Percentiles rank a stretch among this genome's conserved stretches.
These are phyloP conservation scores for Cyclocybe cylindracea DNA, from an alignment of 768 basidiomycete species.

Conservation along the genomic window DNA sequence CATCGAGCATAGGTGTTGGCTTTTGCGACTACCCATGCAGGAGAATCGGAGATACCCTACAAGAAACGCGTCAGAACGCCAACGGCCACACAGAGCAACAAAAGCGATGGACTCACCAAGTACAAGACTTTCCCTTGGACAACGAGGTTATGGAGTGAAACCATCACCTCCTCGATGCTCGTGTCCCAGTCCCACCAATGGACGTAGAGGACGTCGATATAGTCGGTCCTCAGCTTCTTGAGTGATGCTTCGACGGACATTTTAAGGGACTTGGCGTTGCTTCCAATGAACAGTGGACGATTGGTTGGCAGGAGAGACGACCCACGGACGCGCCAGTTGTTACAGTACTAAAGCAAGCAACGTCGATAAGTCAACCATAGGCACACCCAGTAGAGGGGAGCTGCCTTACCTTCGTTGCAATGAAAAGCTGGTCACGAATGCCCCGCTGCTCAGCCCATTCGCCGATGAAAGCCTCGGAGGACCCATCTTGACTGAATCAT, in stretches of 20 bases:
- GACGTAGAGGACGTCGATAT: slow-evolving; percentile 48
- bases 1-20: slow-evolving; percentile 52
- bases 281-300: slow-evolving; percentile 1
- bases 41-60: slow-evolving; percentile 42
- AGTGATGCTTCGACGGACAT: slow-evolving; percentile 42
- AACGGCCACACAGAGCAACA: neutral
- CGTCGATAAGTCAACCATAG: neutral
- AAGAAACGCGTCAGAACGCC: no score
- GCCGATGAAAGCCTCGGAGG: slow-evolving; percentile 39
- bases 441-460: slow-evolving; percentile 41
- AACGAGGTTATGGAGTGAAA: slow-evolving; percentile 52
- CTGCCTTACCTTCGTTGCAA: slow-evolving; percentile 30
- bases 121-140: slow-evolving; percentile 53
- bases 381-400: neutral
- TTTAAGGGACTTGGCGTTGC: slow-evolving; percentile 43
- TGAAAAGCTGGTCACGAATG: slow-evolving; percentile 39
- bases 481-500: slow-evolving; percentile 27
- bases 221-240: slow-evolving; percentile 45
- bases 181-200: slow-evolving; percentile 57
- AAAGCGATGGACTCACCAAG: slow-evolving; percentile 20
- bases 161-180: slow-evolving; percentile 58
- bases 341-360: slow-evolving; percentile 3
- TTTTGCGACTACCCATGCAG: slow-evolving; percentile 49
- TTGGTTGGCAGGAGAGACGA: neutral
- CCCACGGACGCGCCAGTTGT: neutral